Conservation (phyloP, 768 basidiomycete species). For the Phaffia tasmanica region DNA sequence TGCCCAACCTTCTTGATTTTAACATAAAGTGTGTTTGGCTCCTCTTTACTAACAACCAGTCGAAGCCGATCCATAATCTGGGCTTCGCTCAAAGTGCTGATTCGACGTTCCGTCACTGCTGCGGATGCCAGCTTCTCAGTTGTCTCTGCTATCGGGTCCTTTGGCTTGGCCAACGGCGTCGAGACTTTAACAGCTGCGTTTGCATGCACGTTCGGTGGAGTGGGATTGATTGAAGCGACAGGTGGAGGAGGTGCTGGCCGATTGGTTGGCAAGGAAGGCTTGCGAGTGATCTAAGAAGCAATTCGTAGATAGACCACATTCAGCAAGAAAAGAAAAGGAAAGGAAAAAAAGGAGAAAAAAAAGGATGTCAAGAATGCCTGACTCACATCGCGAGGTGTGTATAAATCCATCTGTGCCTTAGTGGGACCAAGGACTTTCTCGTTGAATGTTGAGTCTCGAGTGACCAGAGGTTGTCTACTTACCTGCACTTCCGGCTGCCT, state of each 20-base stretch:
- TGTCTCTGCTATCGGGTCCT: neutral
- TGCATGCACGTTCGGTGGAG: neutral
- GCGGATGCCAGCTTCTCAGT: slow-evolving; percentile 1
- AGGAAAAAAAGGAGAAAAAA: too few relatives aligned
- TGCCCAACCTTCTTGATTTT: slow-evolving; percentile 99
- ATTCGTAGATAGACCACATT: slow-evolving; percentile 36
- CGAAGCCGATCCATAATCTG: slow-evolving; percentile 97
- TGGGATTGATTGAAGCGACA: slow-evolving; percentile 37
- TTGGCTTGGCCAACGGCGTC: slow-evolving; percentile 8
- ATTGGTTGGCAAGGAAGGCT: slow-evolving; percentile 45
- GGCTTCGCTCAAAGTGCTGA: slow-evolving; percentile 90
- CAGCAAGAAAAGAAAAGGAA: too few relatives aligned
- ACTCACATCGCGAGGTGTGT: too few relatives aligned
- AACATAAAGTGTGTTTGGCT: slow-evolving; percentile 79
- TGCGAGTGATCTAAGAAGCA: slow-evolving; percentile 35
- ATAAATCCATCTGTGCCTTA: too few relatives aligned
- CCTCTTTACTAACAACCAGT: slow-evolving; percentile 71
- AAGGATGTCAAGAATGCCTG: neutral
- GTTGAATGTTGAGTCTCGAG: too few relatives aligned
- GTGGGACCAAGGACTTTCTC: too few relatives aligned
- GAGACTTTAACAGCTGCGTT: neutral
- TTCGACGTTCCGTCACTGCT: slow-evolving; percentile 59
- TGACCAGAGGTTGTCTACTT: slow-evolving; percentile 21
- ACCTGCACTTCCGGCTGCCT: slow-evolving; percentile 28
- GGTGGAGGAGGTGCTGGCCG: slow-evolving; percentile 62